Conservation (phyloP, 768 basidiomycete species). For the Boletus coccyginus region DNA sequence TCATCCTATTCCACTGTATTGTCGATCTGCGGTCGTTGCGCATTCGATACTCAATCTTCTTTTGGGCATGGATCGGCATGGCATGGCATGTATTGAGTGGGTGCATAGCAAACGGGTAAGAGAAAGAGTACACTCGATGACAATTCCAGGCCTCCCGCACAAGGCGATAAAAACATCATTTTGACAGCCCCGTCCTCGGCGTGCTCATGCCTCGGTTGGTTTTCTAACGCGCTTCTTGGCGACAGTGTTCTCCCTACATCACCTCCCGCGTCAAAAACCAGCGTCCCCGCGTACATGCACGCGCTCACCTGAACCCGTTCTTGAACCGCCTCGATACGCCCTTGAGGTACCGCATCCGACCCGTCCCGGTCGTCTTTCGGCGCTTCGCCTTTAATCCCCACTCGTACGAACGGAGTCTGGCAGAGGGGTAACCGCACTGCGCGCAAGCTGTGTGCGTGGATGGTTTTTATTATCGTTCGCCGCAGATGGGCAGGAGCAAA, state of each 20-base stretch:
- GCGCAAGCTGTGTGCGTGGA: slow-evolving; percentile 64
- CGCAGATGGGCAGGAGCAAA: too few relatives aligned
- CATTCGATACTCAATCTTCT: background rate
- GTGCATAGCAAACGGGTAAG: slow-evolving; percentile 10
- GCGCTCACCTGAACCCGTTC: slow-evolving; percentile 86
- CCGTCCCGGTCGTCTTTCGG: slow-evolving; percentile 98
- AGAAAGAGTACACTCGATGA: slow-evolving; percentile 12
- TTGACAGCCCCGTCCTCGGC: background rate
- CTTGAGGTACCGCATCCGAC: slow-evolving; percentile 93
- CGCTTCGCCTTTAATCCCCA: slow-evolving; percentile 99
- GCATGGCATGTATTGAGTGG: slow-evolving; percentile 22
- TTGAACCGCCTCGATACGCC: slow-evolving; percentile 93
- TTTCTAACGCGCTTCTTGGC: slow-evolving; percentile 82
- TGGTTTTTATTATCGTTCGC: too few relatives aligned
- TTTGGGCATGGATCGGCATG: background rate
- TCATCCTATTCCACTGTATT: slow-evolving; percentile 17
- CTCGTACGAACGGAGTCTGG: slow-evolving; percentile 93
- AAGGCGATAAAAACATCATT: background rate
- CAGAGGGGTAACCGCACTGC: slow-evolving; percentile 94
- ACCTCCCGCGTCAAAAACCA: background rate
- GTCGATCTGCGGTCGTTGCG: background rate
- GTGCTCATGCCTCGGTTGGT: slow-evolving; percentile 45
- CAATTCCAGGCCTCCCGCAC: background rate
- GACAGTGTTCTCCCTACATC: slow-evolving; percentile 75
- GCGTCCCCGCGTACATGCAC: fast-evolving